Conservation (phyloP, 108 stramenopile genomes). For the Seminavis robusta region DNA sequence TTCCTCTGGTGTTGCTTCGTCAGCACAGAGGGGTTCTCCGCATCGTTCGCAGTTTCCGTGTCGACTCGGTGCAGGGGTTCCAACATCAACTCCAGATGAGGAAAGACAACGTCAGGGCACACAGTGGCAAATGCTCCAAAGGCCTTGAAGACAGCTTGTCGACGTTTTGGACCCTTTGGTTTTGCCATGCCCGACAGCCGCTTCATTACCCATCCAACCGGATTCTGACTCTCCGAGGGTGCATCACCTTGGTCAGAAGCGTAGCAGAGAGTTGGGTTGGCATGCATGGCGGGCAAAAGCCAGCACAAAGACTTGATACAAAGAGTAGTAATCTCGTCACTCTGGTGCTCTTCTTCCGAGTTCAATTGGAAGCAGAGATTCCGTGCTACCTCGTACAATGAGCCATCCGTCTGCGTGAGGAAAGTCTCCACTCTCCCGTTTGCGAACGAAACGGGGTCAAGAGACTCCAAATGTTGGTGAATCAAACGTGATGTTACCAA, state of each 20-base stretch:
- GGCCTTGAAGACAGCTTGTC: conserved; percentile 78
- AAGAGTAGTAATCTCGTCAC: conserved; percentile 43
- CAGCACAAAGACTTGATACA: conserved; percentile 65
- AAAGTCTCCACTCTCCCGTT: conserved; percentile 27
- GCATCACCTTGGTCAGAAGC: conserved; percentile 7
- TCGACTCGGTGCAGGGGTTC: conserved; percentile 75
- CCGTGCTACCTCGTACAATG: conserved; percentile 57
- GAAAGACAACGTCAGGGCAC: conserved; percentile 35
- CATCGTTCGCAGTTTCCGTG: conserved; percentile 55
- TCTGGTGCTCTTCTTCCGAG: conserved; percentile 56
- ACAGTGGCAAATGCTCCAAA: conserved; percentile 69
- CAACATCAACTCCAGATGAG: conserved; percentile 72
- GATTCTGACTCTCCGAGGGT: conserved; percentile 26
- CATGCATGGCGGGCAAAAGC: conserved; percentile 54
- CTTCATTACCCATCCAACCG: conserved; percentile 63
- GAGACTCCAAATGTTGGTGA: conserved; percentile 33
- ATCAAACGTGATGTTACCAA: conserved; percentile 59
- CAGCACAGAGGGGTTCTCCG: conserved; percentile 7
- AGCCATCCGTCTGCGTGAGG: conserved; percentile 38
- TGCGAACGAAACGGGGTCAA: conserved; percentile 22
- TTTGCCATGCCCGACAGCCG: conserved; percentile 81
- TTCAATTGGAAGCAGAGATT: conserved; percentile 69
- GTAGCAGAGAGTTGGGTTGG: conserved; percentile 60
- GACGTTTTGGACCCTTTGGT: conserved; percentile 55
- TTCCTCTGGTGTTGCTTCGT: background rate